Percentiles rank a stretch among this genome's conserved stretches.
These are phyloP conservation scores for Cyberlindnera xylosilytica DNA, from an alignment of 805 yeast species.

Conservation along the genomic window DNA sequence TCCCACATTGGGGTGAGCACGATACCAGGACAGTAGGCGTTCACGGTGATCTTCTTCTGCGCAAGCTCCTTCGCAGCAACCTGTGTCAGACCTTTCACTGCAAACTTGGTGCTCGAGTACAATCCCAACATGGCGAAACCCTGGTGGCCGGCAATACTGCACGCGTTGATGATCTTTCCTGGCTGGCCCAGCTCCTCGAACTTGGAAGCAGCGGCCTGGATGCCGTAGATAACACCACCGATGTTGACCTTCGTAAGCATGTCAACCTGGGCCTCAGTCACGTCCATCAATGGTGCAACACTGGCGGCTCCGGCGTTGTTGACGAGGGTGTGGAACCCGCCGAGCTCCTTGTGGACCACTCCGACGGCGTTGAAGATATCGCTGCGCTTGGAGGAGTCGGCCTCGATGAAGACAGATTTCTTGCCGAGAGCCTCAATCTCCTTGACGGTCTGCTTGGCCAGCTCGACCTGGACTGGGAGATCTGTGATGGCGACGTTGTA, in stretches of 20 bases:
- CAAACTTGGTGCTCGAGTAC: constrained; percentile 37
- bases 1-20: constrained; percentile 40
- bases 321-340: constrained; percentile 32
- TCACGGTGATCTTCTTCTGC: constrained; percentile 34
- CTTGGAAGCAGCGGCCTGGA: constrained; percentile 30
- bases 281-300: constrained; percentile 25
- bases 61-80: constrained; percentile 38
- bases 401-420: constrained; percentile 23
- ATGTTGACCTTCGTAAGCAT: constrained; percentile 28
- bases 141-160: constrained; percentile 33
- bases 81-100: constrained; percentile 36
- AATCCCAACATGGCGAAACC: constrained; percentile 32
- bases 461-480: constrained; percentile 20
- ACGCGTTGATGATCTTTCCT: constrained; percentile 37
- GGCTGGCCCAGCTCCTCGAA: constrained; percentile 26
- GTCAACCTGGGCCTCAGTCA: constrained; percentile 27
- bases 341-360: constrained; percentile 26
- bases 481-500: constrained; percentile 37
- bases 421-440: constrained; percentile 19
- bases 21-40: constrained; percentile 38
- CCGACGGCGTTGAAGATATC: constrained; percentile 28
- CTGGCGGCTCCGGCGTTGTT: constrained; percentile 35
- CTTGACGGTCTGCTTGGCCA: constrained; percentile 21
- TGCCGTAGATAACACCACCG: constrained; percentile 31
- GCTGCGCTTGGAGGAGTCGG: constrained; percentile 24